Base-by-base conservation (phyloP, 2,329 filamentous ascomycete species). In the Clonostachys byssicola region DNA sequence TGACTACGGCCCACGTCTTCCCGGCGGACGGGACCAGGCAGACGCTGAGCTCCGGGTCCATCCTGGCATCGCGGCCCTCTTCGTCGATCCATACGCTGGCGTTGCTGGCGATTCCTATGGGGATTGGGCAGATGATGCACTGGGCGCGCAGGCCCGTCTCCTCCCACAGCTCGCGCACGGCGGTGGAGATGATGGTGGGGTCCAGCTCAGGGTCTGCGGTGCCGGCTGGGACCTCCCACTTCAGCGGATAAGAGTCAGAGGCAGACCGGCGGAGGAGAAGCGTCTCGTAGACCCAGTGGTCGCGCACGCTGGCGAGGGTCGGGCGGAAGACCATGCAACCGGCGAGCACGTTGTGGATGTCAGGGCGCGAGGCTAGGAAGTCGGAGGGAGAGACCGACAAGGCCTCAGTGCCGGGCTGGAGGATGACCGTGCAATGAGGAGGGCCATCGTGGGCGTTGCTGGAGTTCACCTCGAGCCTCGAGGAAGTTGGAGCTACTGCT, bases 161-260 rank as follows among this genome's bases (percentile, higher is more conserved):
- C 33, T 44, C 43, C 33, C 20, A 44, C 2, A 44, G 43, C 23
- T 44, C 43, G 43, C 43, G 43, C 14, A 44, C 43, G 17, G 43
- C 43, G 13, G 36, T 34, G 12, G n/a, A n/a, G 5, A 34, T 16
- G 13, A 44, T 44, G 34, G 30, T 44, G 12, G 14, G 12, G 17
- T 44, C 43, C 17, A 35, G 12, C 14, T 17, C 34, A 12, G 43
- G 43, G 30, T 44, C 43, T 44, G 43, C 43, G 12, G 43, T 44
- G 14, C 43, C 43, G 9, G 23, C 43, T 1, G 43, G 43, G 12
- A 44, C 36, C 33, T 44, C 43, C 43, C 43, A 44, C 30, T 35
- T 30, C n/a, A 44, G 43, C 6, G 43, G 43, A 12, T 34, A 44
- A 2, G 43, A 44, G 16, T 44, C 43, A 9, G 43, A 44, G 13